phyloP scores from a whole-genome alignment of 2,329 filamentous ascomycete species.

The Claviceps pazoutovae region DNA sequence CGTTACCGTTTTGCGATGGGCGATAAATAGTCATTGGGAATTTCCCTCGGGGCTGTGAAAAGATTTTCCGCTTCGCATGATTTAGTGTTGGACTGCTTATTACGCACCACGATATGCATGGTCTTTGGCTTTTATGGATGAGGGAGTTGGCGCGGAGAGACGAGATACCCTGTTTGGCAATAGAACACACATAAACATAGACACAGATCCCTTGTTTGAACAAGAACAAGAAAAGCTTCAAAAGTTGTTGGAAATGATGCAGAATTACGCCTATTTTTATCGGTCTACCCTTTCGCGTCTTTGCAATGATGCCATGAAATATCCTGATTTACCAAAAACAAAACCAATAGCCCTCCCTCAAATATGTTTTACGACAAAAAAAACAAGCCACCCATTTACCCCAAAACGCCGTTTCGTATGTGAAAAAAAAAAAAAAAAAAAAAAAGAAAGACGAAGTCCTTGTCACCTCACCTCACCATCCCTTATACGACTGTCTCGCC shows the following conservation, averaged over 20 bases:
- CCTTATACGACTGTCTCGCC: conserved; percentile 55
- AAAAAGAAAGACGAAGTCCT: conserved; percentile 7
- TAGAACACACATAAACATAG: background rate
- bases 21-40: background rate
- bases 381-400: background rate
- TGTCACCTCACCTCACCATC: conserved; percentile 15
- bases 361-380: background rate
- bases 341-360: background rate
- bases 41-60: background rate
- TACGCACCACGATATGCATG: background rate
- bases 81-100: background rate
- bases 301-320: background rate
- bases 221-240: background rate
- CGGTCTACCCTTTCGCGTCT: background rate
- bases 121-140: background rate
- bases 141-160: background rate
- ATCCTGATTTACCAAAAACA: background rate
- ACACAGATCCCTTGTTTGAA: background rate
- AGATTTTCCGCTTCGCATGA: background rate
- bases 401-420: background rate
- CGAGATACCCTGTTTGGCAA: background rate
- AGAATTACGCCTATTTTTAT: background rate
- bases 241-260: background rate
- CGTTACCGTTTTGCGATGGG: background rate
- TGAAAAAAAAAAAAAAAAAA: background rate